Percentiles rank a stretch among this genome's conserved stretches.
These are phyloP conservation scores for Rhodotorula sp. DNA, from an alignment of 1,284 basidiomycete species.

Conservation along the genomic window DNA sequence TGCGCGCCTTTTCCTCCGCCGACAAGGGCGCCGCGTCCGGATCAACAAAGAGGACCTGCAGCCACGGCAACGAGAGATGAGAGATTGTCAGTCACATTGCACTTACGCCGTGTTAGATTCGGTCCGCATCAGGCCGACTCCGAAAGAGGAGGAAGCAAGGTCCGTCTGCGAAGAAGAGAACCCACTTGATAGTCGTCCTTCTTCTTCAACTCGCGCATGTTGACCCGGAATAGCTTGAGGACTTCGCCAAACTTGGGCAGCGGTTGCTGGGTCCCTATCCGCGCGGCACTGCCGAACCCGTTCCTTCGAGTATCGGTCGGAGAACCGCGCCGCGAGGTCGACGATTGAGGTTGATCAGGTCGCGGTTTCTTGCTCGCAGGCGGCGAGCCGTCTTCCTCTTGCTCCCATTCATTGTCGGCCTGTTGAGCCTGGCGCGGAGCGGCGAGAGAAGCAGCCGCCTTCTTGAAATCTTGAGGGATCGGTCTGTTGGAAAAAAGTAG, in stretches of 20 bases:
- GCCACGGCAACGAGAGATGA: background rate
- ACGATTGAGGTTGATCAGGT: background rate
- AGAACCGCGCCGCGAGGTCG: too few species aligned
- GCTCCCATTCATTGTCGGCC: too few species aligned
- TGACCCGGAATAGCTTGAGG: conserved; percentile 40
- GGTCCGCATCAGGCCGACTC: too few species aligned
- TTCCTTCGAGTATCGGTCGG: background rate
- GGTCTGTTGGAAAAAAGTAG: background rate
- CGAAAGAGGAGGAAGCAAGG: too few species aligned
- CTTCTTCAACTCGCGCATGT: conserved; percentile 38
- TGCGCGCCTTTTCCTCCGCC: conserved; percentile 20
- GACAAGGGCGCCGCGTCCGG: conserved; percentile 17
- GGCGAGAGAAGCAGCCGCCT: background rate
- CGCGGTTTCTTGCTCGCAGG: background rate
- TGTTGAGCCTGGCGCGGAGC: too few species aligned
- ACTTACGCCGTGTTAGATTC: too few species aligned
- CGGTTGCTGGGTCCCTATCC: background rate
- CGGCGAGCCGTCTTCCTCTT: background rate
- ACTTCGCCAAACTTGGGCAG: conserved; percentile 24
- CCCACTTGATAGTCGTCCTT: conserved; percentile 44
- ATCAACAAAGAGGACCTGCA: conserved; percentile 33
- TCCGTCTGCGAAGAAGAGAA: too few species aligned
- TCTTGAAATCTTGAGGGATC: conserved; percentile 4
- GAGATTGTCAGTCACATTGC: too few species aligned
- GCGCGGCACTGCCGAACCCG: conserved; percentile 1